Percentiles rank a stretch among this genome's conserved stretches.
phyloP scores from a whole-genome alignment of 192 early-diverging fungal genomes.

The Lobosporangium transversale region DNA sequence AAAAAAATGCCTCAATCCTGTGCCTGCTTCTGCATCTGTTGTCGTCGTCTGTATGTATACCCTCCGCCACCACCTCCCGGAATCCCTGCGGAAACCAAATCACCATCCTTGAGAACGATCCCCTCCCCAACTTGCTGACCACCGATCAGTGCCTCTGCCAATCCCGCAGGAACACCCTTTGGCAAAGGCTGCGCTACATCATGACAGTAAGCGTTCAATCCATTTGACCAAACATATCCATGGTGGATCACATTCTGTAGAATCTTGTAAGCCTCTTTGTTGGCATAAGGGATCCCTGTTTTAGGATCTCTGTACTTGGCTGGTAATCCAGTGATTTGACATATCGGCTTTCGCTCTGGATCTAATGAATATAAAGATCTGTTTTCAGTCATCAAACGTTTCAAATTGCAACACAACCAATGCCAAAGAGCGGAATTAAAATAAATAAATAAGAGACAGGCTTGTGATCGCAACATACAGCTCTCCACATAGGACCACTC shows the following conservation, averaged over 20 bases:
- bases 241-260: constrained; percentile 57
- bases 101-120: constrained; percentile 47
- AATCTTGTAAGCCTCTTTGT: constrained; percentile 64
- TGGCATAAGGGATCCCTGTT: constrained; percentile 69
- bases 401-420: no score
- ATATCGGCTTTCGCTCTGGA: constrained; percentile 49
- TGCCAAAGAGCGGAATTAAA: not conserved
- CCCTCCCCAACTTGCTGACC: constrained; percentile 47
- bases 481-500: constrained; percentile 44
- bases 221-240: constrained; percentile 65
- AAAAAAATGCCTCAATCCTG: not conserved
- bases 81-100: constrained; percentile 35
- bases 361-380: constrained; percentile 21
- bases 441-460: not conserved
- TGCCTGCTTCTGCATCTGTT: not conserved
- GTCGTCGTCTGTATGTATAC: constrained; percentile 41
- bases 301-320: constrained; percentile 70
- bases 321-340: constrained; percentile 68
- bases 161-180: constrained; percentile 41
- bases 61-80: constrained; percentile 45
- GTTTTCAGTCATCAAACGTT: no score
- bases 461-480: constrained; percentile 25
- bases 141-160: constrained; percentile 46
- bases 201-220: constrained; percentile 52
- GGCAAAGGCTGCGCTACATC: constrained; percentile 45